These are phyloP conservation scores for Funneliformis geosporum DNA, from an alignment of 192 early-diverging fungal species.

Conservation along the genomic window DNA sequence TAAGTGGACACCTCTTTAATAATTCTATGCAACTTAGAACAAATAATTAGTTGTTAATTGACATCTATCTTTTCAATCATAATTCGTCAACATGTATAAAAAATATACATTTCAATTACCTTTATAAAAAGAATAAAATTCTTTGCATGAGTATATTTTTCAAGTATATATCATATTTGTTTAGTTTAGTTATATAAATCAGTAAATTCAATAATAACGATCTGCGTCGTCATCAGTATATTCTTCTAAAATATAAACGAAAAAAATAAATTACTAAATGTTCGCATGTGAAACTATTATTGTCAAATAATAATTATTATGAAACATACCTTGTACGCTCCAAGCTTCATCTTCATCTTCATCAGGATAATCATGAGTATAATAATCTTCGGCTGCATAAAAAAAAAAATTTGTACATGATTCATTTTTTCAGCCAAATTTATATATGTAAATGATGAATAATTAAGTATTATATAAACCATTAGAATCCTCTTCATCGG, in stretches of 20 bases:
- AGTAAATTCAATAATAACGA: too few relatives aligned
- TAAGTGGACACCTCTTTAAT: too few relatives aligned
- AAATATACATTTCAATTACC: background rate
- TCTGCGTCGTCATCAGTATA: background rate
- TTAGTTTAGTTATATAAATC: too few relatives aligned
- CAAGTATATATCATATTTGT: too few relatives aligned
- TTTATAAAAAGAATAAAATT: background rate
- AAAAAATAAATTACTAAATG: background rate
- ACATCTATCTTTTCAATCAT: background rate
- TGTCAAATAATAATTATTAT: background rate
- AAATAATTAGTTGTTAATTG: too few relatives aligned
- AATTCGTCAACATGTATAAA: background rate
- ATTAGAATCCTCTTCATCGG: conserved; percentile 59
- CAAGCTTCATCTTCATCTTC: conserved; percentile 58
- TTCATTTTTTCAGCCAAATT: background rate
- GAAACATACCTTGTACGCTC: conserved; percentile 1
- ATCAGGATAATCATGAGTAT: conserved; percentile 79
- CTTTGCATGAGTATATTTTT: too few relatives aligned
- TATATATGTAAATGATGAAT: background rate
- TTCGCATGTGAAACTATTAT: background rate
- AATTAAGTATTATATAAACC: conserved; percentile 35
- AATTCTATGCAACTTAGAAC: too few relatives aligned
- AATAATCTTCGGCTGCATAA: conserved; percentile 70
- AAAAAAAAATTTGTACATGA: conserved; percentile 32
- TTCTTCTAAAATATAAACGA: background rate